Evolutionary conservation across 805 yeast species (phyloP), one percentile per base, ranked within the genome.

Genomic region (Teunomyces funiuensis): DNA sequence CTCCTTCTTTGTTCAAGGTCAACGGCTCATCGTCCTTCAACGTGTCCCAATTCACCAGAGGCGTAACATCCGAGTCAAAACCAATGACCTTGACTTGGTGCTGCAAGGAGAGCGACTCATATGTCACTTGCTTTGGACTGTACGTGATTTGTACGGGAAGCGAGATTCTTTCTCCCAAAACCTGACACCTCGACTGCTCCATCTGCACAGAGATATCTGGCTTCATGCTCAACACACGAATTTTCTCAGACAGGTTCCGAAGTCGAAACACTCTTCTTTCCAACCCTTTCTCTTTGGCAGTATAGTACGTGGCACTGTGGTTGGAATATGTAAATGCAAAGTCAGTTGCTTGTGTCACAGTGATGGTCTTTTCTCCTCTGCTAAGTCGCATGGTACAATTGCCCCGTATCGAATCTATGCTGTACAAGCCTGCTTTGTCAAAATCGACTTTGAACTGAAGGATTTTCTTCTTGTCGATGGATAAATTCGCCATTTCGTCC

Each of bases 11-110:
- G 4, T 47, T 39, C 22, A 69, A 36, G 18, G 54, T 52, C 29
- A 69, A 46, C 1, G 68, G 58, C 43, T 66, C 71, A 36, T 70
- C 76, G 44, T 70, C 76, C 43, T 70, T 70, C 31, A 62, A 43
- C 5, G 38, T 47, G 16, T 63, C 59, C 74, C 74, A 70, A 40
- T 57, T 58, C 3, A 53, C 52, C 33, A 51, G 61, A 2, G 60
- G 52, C 5, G 47, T 44, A 7, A 52, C 16, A 19, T 46, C 50
- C 14, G 40, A 22, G 5, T 51, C 55, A 2, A 47, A 41, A 7
- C 51, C 58, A 11, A 42, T 41, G 5, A 59, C 41, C 17, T 47
- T 54, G 1, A 58, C 42, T 33, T 57, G 49, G 6, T 58, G 55
- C 7, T 54, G 46, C 11, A 66, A 33, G 10, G 49, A 36, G 3